A percentile compares a stretch with the other conserved stretches of the same genome.
phyloP scores from a whole-genome alignment of 768 basidiomycete species.

The Mycena epipterygia region DNA sequence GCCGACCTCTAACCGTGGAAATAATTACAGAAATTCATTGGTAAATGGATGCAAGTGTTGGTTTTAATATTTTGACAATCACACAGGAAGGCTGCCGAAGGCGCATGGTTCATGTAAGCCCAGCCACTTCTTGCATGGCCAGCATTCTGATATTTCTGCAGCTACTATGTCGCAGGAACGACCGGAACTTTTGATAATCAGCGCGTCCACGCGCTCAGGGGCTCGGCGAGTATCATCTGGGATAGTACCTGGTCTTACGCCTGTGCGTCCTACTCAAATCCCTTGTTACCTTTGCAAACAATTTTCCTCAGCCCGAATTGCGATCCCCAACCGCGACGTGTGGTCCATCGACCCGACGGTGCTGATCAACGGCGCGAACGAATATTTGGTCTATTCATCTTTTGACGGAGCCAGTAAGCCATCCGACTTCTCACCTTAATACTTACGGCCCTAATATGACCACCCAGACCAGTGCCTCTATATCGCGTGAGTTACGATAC shows the following conservation, averaged over 20 bases:
- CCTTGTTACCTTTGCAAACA: background rate
- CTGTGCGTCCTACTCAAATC: slow-evolving; percentile 21
- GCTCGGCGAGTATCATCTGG: slow-evolving; percentile 50
- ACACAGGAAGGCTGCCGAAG: slow-evolving; percentile 37
- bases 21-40: background rate
- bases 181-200: slow-evolving; percentile 50
- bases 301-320: slow-evolving; percentile 37
- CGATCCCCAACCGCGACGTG: slow-evolving; percentile 49
- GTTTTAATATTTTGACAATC: background rate
- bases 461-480: slow-evolving; percentile 50
- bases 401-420: slow-evolving; percentile 48
- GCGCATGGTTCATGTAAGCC: slow-evolving; percentile 49
- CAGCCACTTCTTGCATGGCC: background rate
- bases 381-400: slow-evolving; percentile 50
- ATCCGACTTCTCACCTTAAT: background rate
- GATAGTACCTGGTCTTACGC: slow-evolving; percentile 51
- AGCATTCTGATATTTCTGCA: slow-evolving; percentile 18
- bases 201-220: slow-evolving; percentile 46
- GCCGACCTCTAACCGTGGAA: background rate
- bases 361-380: slow-evolving; percentile 38
- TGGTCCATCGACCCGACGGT: slow-evolving; percentile 53
- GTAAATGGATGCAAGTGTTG: no score
- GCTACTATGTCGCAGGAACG: slow-evolving; percentile 50
- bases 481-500: background rate
- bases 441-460: background rate